Evolutionary conservation across 2,329 filamentous ascomycete genomes (phyloP), one percentile per base, ranked within the genome.

Genomic region (Fusarium paranaense): DNA sequence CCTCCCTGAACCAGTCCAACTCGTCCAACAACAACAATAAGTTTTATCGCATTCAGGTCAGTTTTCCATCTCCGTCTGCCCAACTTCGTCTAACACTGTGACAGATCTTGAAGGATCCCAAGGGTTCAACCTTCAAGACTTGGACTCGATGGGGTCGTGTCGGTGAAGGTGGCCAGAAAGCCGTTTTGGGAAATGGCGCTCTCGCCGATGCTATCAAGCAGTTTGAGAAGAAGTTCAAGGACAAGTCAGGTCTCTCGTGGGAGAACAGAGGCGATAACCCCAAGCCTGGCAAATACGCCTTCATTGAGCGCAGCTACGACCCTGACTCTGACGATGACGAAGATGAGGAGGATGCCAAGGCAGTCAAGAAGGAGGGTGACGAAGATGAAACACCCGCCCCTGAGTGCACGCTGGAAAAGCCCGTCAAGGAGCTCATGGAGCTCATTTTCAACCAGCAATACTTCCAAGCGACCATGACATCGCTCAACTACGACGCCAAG

Each of bases 101-200:
- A 35, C 66, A 91, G 81, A 74, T 90, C 6, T 77, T 90, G 27
- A 82, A 83, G 20, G 83, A 84, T 40, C 74, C 76, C 25, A 70
- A 74, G 16, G 78, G 82, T 4, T 70, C 82, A 11, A 69, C 66
- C 10, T 93, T 87, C 80, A 84, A 86, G 50, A 91, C 90, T 0
- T 96, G 93, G 93, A 94, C 92, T 4, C 88, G 94, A 66, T 97
- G 93, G 94, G 95, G 95, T 25, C 90, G 95, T 25, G 94, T 97
- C 25, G 90, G 90, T 8, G 90, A 92, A 65, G 78, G 74, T 13
- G 90, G 90, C 6, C 86, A 89, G 74, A 85, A 78, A 16, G 85
- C 83, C 14, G 62, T 81, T 3, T 79, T 90, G 2, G 86, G 86
- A 22, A 64, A 79, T 27, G 85, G 86, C 6, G 76, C 71, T 1